Conservation (phyloP, 2,329 filamentous ascomycete species). For the Penicillium crustosum region DNA sequence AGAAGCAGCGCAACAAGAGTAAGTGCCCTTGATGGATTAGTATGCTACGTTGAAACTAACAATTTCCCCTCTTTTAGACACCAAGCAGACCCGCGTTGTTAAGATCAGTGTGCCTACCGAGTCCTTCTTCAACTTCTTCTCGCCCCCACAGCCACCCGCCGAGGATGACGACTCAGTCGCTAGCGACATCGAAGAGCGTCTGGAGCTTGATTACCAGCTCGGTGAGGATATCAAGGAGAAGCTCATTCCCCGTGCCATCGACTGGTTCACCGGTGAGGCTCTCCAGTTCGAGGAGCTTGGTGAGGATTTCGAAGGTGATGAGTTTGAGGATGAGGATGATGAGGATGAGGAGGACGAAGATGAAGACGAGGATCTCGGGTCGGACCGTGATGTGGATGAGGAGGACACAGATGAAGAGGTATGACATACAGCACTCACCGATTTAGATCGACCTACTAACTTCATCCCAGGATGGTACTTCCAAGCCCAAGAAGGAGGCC, state of each 20-base stretch:
- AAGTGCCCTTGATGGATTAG: slow-evolving; percentile 39
- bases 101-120: slow-evolving; percentile 99
- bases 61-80: slow-evolving; percentile 60
- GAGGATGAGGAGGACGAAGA: slow-evolving; percentile 88
- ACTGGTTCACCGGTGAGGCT: slow-evolving; percentile 99
- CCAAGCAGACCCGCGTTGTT: slow-evolving; percentile 97
- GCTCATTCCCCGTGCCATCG: slow-evolving; percentile 94
- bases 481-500: slow-evolving; percentile 90
- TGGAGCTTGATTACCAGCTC: slow-evolving; percentile 94
- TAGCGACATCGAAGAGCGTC: slow-evolving; percentile 92
- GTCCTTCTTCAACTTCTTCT: slow-evolving; percentile 99
- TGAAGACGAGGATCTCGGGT: slow-evolving; percentile 78
- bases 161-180: slow-evolving; percentile 69
- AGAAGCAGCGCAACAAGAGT: slow-evolving; percentile 99
- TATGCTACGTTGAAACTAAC: not conserved
- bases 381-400: slow-evolving; percentile 54
- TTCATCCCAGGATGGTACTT: slow-evolving; percentile 69
- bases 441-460: slow-evolving; percentile 23
- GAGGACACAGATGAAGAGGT: slow-evolving; percentile 63
- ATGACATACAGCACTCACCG: slow-evolving; percentile 17
- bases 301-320: slow-evolving; percentile 77
- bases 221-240: slow-evolving; percentile 99
- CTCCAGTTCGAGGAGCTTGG: slow-evolving; percentile 94
- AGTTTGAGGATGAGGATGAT: slow-evolving; percentile 87
- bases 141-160: slow-evolving; percentile 80